These are phyloP conservation scores for Eucalyptus victrix DNA, from an alignment of 345 rosid species.

Conservation along the genomic window DNA sequence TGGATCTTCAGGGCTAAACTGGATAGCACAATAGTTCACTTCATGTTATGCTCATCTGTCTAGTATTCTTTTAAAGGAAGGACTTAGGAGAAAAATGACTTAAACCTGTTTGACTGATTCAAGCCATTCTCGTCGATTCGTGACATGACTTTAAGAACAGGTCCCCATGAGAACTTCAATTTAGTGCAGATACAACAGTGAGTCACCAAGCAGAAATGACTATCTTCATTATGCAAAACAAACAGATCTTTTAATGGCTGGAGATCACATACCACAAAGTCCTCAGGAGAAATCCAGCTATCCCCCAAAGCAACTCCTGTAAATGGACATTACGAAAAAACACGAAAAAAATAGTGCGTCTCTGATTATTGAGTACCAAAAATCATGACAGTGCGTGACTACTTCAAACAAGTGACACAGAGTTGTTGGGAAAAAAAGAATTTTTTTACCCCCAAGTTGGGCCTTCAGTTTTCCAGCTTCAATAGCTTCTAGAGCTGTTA, in stretches of 20 bases:
- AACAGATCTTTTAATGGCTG: not conserved
- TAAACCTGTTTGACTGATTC: slow-evolving; percentile 16
- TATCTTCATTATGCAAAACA: not conserved
- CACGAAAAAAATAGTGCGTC: not conserved
- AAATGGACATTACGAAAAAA: too few species aligned
- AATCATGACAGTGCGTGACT: not conserved
- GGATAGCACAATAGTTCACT: not conserved
- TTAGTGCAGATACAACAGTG: not conserved
- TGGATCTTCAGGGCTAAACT: slow-evolving; percentile 16
- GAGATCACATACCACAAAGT: slow-evolving; percentile 14
- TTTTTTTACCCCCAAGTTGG: slow-evolving; percentile 19
- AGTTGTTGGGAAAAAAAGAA: not conserved
- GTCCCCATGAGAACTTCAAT: slow-evolving; percentile 29
- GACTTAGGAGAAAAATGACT: not conserved
- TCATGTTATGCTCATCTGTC: not conserved
- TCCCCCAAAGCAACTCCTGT: slow-evolving; percentile 36
- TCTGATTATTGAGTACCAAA: not conserved
- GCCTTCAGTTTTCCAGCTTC: slow-evolving; percentile 25
- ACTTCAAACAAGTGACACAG: not conserved
- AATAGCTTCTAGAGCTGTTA: slow-evolving; percentile 18
- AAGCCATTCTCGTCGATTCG: slow-evolving; percentile 15
- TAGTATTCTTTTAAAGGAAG: not conserved
- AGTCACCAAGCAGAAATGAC: not conserved
- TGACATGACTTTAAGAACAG: slow-evolving; percentile 30
- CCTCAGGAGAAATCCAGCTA: slow-evolving; percentile 45